Conservation (phyloP, 2,329 filamentous ascomycete genomes). For the Huntiella abstrusa region DNA sequence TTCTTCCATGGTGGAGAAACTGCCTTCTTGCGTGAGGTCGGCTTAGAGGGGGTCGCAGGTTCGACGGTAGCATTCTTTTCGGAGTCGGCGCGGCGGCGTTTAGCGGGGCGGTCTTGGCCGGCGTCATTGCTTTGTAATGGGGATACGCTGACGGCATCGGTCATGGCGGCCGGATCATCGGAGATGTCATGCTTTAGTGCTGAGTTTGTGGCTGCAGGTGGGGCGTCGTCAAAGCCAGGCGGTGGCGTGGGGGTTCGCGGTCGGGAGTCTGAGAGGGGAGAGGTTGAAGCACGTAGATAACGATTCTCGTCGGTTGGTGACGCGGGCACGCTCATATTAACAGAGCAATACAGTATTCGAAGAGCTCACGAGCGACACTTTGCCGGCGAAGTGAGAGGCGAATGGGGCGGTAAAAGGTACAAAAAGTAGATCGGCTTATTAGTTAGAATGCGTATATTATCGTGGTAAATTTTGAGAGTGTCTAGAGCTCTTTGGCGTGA, state of each 20-base stretch:
- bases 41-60: neutral
- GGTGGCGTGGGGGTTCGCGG: conserved; percentile 13
- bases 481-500: conserved; percentile 23
- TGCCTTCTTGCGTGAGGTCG: conserved; percentile 22
- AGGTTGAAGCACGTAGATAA: conserved; percentile 12
- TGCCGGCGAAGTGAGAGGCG: conserved; percentile 33
- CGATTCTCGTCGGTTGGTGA: conserved; percentile 24
- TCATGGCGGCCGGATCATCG: neutral
- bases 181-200: conserved; percentile 7
- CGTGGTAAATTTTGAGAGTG: conserved; percentile 34
- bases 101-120: conserved; percentile 33
- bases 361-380: conserved; percentile 24
- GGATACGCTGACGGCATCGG: neutral
- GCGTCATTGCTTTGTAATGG: neutral
- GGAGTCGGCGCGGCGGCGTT: conserved; percentile 42
- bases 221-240: conserved; percentile 1
- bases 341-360: conserved; percentile 14
- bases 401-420: conserved; percentile 36
- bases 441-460: conserved; percentile 25
- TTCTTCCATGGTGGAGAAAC: conserved; percentile 89
- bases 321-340: conserved; percentile 43
- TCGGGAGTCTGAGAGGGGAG: conserved; percentile 12
- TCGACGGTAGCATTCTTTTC: neutral
- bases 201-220: conserved; percentile 13
- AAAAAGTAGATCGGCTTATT: conserved; percentile 37